phyloP scores from a whole-genome alignment of 225 moss, liverwort and hornwort genomes.

The Ulota crispa region DNA sequence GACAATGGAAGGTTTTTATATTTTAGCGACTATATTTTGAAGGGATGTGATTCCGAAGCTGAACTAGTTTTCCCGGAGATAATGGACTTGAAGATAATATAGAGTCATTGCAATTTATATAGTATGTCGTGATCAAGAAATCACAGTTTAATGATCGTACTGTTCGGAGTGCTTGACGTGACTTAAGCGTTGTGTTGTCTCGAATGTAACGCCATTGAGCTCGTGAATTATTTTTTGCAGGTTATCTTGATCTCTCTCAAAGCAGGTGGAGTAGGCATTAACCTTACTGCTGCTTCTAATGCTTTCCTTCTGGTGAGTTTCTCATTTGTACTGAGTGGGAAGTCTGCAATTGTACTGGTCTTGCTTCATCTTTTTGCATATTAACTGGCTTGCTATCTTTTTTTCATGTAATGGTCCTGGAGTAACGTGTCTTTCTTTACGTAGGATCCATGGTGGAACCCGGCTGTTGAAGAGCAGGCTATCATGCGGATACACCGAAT shows the following conservation, averaged over 20 bases:
- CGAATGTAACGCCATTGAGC: background rate
- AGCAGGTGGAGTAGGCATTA: slow-evolving; percentile 88
- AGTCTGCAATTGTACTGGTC: background rate
- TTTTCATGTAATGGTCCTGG: background rate
- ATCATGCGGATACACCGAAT: slow-evolving; percentile 94
- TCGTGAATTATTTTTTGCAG: slow-evolving; percentile 40
- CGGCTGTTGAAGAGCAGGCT: slow-evolving; percentile 94
- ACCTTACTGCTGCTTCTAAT: slow-evolving; percentile 85
- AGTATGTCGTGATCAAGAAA: background rate
- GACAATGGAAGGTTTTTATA: background rate
- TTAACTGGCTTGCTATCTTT: background rate
- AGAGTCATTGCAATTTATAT: background rate
- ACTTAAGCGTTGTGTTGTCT: background rate
- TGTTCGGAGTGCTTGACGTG: background rate
- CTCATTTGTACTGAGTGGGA: background rate
- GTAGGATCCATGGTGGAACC: slow-evolving; percentile 98
- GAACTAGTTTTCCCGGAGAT: background rate
- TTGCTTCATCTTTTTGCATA: background rate
- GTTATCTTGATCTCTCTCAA: slow-evolving; percentile 88
- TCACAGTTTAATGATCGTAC: background rate
- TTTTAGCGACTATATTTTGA: background rate
- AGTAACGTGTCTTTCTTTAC: background rate
- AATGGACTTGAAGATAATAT: background rate
- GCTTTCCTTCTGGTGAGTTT: slow-evolving; percentile 79
- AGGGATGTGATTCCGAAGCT: background rate